Evolutionary conservation across 1,284 basidiomycete species (phyloP).

Genomic region (Hymenochaete sp.): DNA sequence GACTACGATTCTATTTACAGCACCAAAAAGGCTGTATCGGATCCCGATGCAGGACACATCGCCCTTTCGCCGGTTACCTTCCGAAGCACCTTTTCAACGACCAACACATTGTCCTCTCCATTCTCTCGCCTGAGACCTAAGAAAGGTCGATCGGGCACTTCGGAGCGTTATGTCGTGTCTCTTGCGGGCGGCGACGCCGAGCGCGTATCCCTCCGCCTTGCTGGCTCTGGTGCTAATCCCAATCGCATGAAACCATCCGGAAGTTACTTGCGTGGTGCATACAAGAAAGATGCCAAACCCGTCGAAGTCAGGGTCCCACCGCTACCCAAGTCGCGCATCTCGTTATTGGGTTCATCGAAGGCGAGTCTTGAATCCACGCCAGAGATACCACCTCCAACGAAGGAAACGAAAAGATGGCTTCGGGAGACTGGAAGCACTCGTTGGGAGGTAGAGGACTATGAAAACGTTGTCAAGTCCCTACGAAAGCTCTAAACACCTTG

Average conservation of each 20-base stretch:
- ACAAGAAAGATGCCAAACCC: background rate
- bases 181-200: slow-evolving; percentile 1
- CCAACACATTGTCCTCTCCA: background rate
- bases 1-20: too few relatives aligned
- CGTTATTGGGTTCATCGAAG: slow-evolving; percentile 6
- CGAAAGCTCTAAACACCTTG: background rate
- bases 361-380: too few relatives aligned
- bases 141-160: slow-evolving; percentile 3
- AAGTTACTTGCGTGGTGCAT: slow-evolving; percentile 5
- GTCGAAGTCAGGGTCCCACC: slow-evolving; percentile 1
- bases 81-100: background rate
- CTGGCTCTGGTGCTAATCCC: background rate
- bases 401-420: slow-evolving; percentile 8
- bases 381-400: too few relatives aligned
- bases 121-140: slow-evolving; percentile 5
- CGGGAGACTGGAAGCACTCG: slow-evolving; percentile 9
- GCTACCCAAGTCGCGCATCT: background rate
- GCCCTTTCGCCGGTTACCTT: background rate
- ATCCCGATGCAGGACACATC: slow-evolving; percentile 12
- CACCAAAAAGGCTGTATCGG: slow-evolving; percentile 6
- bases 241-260: slow-evolving; percentile 1
- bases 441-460: slow-evolving; percentile 16
- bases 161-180: slow-evolving; percentile 12
- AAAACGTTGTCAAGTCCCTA: slow-evolving; percentile 13
- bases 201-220: slow-evolving; percentile 6